Percentiles rank a stretch among this genome's conserved stretches.
phyloP scores from a whole-genome alignment of 2,329 filamentous ascomycete species.

The Epichloe gansuensis region DNA sequence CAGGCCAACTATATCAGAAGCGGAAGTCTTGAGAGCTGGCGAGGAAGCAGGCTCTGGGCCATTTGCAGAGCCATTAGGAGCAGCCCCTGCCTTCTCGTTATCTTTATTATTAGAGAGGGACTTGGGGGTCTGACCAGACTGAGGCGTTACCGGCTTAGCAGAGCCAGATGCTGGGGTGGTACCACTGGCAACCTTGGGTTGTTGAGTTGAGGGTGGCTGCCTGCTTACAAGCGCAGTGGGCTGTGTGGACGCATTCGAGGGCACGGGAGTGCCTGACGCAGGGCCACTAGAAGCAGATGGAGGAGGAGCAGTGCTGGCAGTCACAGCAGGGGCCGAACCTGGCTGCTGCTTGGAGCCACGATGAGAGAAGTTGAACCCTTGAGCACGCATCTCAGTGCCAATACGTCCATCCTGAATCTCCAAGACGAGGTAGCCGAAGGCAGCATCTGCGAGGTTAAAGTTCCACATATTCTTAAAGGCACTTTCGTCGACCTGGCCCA shows the following conservation, averaged over 20 bases:
- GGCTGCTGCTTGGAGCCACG: constrained; percentile 67
- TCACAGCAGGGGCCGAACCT: constrained; percentile 23
- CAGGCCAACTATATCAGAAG: constrained; percentile 64
- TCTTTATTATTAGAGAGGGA: constrained; percentile 36
- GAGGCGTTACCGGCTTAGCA: constrained; percentile 31
- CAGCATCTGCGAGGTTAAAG: constrained; percentile 94
- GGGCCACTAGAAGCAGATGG: constrained; percentile 5
- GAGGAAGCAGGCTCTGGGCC: constrained; percentile 41
- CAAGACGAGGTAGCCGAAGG: constrained; percentile 89
- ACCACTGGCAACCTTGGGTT: constrained; percentile 28
- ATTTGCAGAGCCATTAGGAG: constrained; percentile 41
- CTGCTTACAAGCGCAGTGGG: constrained; percentile 21
- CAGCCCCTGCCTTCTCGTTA: constrained; percentile 38
- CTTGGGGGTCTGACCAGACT: constrained; percentile 33
- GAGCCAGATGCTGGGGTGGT: constrained; percentile 20
- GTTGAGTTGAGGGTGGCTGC: constrained; percentile 26
- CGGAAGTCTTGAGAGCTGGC: constrained; percentile 44
- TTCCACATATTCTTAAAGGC: constrained; percentile 99
- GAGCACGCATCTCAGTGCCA: constrained; percentile 95
- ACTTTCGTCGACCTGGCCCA: constrained; percentile 91
- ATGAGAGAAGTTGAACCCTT: constrained; percentile 98
- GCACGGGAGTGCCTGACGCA: constrained; percentile 19
- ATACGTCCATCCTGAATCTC: constrained; percentile 94
- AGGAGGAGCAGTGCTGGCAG: constrained; percentile 22
- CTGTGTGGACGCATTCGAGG: constrained; percentile 25